These are phyloP conservation scores for Exophiala dermatitidis DNA, from an alignment of 2,329 filamentous ascomycete genomes.

Conservation along the genomic window DNA sequence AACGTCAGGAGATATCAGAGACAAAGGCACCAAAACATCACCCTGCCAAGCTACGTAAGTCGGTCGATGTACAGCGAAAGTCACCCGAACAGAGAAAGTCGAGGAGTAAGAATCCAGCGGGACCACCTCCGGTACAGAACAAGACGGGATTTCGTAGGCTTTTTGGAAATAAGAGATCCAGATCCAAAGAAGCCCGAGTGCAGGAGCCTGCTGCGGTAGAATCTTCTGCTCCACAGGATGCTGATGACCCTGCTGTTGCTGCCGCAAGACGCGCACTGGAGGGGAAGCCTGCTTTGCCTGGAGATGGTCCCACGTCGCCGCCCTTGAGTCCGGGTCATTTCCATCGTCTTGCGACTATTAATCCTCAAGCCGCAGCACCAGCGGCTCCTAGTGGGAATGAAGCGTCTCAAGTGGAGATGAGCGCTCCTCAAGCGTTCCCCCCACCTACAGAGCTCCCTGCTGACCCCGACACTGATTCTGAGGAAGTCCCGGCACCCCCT, in stretches of 20 bases:
- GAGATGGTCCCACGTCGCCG: slow-evolving; percentile 18
- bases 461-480: slow-evolving; percentile 30
- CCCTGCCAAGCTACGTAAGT: slow-evolving; percentile 20
- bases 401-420: slow-evolving; percentile 1
- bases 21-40: slow-evolving; percentile 8
- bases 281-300: slow-evolving; percentile 21
- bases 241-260: slow-evolving; percentile 22
- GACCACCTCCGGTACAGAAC: slow-evolving; percentile 21
- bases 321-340: slow-evolving; percentile 25
- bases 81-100: slow-evolving; percentile 17
- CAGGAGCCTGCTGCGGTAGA: not conserved
- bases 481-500: slow-evolving; percentile 30
- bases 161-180: slow-evolving; percentile 24
- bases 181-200: slow-evolving; percentile 10
- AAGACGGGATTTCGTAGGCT: slow-evolving; percentile 23
- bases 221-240: slow-evolving; percentile 5
- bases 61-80: slow-evolving; percentile 11
- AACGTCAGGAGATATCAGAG: slow-evolving; percentile 4
- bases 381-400: not conserved
- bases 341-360: slow-evolving; percentile 13
- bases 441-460: slow-evolving; percentile 27
- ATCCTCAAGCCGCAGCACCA: not conserved
- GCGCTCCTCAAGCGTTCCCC: slow-evolving; percentile 19
- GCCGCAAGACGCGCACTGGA: slow-evolving; percentile 27
- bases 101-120: slow-evolving; percentile 14